Evolutionary conservation across 2,329 filamentous ascomycete genomes (phyloP), one percentile per base, ranked within the genome.

Genomic region (Mariannaea elegans): DNA sequence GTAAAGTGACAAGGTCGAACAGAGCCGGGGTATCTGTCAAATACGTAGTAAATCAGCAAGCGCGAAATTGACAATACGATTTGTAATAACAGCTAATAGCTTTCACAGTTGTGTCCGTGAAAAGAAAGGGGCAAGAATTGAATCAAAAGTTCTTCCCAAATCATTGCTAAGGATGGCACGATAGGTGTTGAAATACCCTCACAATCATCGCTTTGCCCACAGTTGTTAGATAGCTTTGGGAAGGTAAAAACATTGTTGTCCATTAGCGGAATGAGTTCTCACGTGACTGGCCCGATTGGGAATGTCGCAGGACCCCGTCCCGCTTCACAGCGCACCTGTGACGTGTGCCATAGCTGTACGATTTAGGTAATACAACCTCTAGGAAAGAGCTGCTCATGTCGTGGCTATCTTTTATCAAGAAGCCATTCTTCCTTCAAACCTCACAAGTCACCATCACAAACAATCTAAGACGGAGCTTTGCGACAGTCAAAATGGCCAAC

Each of bases 401-500:
- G 66, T 71, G 66, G 69, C 53, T 70, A 57, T 65, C 67, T n/a
- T 59, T 65, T 45, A 47, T 71, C 55, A 71, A 66, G 64, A 71
- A 69, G 61, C 65, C 67, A 56, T 36, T 64, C 49, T 61, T 61
- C 61, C 60, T 69, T 57, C 67, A 63, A 64, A 63, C 59, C 53
- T 65, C 56, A 31, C 66, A 70, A 58, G 58, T 60, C 41, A 68
- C 66, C 47, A 56, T 70, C 59, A 64, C 55, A 47, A 64, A 61
- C 48, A 71, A 66, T 38, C 51, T 68, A 10, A 66, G 63, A 58
- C 70, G 72, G 58, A 64, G 66, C 55, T 72, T 77, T 51, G 72
- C 73, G 61, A 67, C 73, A 10, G 62, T 68, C 62, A 73, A 60
- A 47, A 76, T 75, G 75, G 64, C 66, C 47, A 71, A 67, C 49